Base-by-base conservation (phyloP, 257 asterid genomes). In the Salvia rosmarinus region DNA sequence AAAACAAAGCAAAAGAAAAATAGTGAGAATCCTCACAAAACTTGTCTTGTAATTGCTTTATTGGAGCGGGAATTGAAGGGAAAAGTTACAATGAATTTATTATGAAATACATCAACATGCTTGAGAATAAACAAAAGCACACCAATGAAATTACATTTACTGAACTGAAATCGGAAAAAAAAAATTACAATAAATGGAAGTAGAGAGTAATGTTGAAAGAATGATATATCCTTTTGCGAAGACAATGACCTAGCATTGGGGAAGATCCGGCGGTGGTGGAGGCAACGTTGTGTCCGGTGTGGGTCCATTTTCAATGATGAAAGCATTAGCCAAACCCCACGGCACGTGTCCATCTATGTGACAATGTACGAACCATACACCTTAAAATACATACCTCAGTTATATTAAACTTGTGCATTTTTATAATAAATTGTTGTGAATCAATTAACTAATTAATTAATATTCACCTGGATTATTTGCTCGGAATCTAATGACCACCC, bases 331-430 rank as follows among this genome's bases (percentile, higher is more conserved):
- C 40, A 91, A 34, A 17, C 97, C 96, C 91, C 86, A 87, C 1
- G 89, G 88, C 81, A 91, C 73, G 78, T 91, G 96, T 28, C 71
- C 84, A 5, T 91, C 97, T 71, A 87, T 68, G 71, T 90, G 97
- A 60, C 97, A 90, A 62, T 89, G 96, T 55, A 90, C 68, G 34
- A 88, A 42, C 95, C 97, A 90, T 8, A 76, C 84, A 25, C 95
- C 94, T 85, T 67, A 10, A 32, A 54, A 37, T 37, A 0, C 2
- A 37, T 5, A 37, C 7, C 2, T 28, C 32, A 35, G n/a, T n/a
- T n/a, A n/a, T n/a, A n/a, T n/a, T n/a, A n/a, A n/a, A 35, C 5
- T 4, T 35, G 1, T 6, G 8, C 40, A 28, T 28, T 28, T 28
- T 28, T 9, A 37, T 7, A 37, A 37, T 37, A 5, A 37, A 37